Evolutionary conservation across 2,329 filamentous ascomycete genomes (phyloP), one percentile per base, ranked within the genome.

Genomic region (Colletotrichum agaves): DNA sequence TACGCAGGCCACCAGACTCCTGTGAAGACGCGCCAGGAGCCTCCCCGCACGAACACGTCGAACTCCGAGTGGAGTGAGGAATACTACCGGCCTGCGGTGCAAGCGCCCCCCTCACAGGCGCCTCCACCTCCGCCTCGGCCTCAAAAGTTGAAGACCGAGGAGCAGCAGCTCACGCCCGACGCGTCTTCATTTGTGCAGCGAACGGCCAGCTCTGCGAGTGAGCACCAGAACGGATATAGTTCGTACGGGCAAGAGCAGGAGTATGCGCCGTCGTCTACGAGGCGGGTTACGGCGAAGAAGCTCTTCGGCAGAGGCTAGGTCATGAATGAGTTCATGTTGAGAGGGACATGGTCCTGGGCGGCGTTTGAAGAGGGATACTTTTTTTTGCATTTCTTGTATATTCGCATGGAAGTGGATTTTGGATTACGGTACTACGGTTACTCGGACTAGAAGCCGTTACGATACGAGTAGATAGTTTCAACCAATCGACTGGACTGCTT

Each of bases 91-190:
- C 61, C 71, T 3, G 46, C 74, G 2, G 70, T 72, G 1, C 65
- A 68, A 37, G 21, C 61, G 15, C 35, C 60, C n/a, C 65, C 61
- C 5, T 11, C 61, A 8, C 67, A 71, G 39, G 71, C 73, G 3
- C 76, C 76, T 6, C 76, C 75, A 1, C 76, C 77, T 5, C 77
- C 76, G 1, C 76, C 75, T 1, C 72, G 77, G 2, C 77, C 77
- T 1, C 76, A 77, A 41, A 78, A 78, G 73, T 71, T 78, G 23
- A 72, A 74, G 33, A 35, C 71, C 0, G 71, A 73, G n/a, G 72
- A 75, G 2, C 52, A 75, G 2, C 52, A 47, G 19, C 39, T 33
- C 11, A 49, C 67, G 7, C 37, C 63, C 12, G 58, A 63, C 5
- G 39, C 46, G n/a, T 19, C 27, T 3, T 46, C 65, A 12, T 63